Evolutionary conservation across 805 yeast species (phyloP).

Genomic region (Pichia scutulata): DNA sequence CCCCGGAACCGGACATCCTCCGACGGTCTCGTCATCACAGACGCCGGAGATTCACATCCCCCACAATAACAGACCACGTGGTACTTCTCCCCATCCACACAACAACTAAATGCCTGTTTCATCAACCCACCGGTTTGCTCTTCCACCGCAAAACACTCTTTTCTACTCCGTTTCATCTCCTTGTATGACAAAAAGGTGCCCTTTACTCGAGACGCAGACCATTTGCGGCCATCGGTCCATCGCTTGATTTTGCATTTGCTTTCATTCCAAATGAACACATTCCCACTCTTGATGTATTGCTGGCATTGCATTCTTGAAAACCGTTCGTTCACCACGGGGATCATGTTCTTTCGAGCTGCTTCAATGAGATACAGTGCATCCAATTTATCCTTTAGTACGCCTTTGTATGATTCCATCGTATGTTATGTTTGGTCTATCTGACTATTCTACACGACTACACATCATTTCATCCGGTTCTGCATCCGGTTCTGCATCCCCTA

Average conservation of each 20-base stretch:
- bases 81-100: slow-evolving; percentile 42
- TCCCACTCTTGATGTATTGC: slow-evolving; percentile 44
- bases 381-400: slow-evolving; percentile 45
- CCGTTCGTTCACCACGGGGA: slow-evolving; percentile 54
- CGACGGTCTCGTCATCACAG: slow-evolving; percentile 41
- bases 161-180: slow-evolving; percentile 42
- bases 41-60: too few relatives aligned
- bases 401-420: slow-evolving; percentile 54
- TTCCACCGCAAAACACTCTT: slow-evolving; percentile 26
- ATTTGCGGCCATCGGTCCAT: slow-evolving; percentile 72
- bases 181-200: slow-evolving; percentile 57
- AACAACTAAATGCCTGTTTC: slow-evolving; percentile 52
- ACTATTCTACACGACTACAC: too few relatives aligned
- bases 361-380: slow-evolving; percentile 63
- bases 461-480: too few relatives aligned
- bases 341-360: slow-evolving; percentile 48
- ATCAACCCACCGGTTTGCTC: slow-evolving; percentile 48
- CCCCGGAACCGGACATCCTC: slow-evolving; percentile 33
- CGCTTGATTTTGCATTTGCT: slow-evolving; percentile 61
- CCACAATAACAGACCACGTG: slow-evolving; percentile 53
- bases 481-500: neutral
- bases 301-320: slow-evolving; percentile 48
- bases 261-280: slow-evolving; percentile 68
- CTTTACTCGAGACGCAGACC: slow-evolving; percentile 67
- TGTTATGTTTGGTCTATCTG: too few relatives aligned